phyloP scores from a whole-genome alignment of 2,329 filamentous ascomycete genomes.

The Ascochyta lentis region DNA sequence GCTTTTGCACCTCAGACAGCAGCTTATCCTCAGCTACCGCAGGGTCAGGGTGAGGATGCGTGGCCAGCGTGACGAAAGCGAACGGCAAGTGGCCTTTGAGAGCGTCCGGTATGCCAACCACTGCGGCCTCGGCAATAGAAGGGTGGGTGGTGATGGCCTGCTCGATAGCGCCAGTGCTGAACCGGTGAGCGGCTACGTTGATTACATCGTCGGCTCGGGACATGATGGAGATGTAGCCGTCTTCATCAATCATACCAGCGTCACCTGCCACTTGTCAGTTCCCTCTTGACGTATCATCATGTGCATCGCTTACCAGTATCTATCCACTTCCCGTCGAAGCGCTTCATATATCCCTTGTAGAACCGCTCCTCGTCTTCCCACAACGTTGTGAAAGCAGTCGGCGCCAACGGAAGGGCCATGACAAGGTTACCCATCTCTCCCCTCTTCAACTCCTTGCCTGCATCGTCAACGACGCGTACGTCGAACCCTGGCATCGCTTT shows the following conservation, averaged over 20 bases:
- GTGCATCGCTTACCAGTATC: constrained; percentile 67
- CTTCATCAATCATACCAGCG: constrained; percentile 81
- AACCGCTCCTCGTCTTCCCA: constrained; percentile 89
- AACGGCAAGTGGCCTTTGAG: constrained; percentile 93
- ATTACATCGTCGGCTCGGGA: constrained; percentile 81
- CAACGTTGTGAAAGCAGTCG: constrained; percentile 83
- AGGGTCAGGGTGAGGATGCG: constrained; percentile 59
- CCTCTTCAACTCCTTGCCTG: constrained; percentile 71
- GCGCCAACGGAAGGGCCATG: constrained; percentile 79
- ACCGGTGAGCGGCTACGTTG: constrained; percentile 91
- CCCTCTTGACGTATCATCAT: not conserved
- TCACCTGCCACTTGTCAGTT: constrained; percentile 60
- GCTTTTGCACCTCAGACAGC: constrained; percentile 70
- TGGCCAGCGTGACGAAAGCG: constrained; percentile 76
- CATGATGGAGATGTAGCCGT: constrained; percentile 71
- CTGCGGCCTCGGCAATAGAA: constrained; percentile 79
- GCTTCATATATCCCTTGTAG: constrained; percentile 81
- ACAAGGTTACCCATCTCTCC: constrained; percentile 93
- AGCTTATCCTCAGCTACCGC: constrained; percentile 59
- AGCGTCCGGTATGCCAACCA: constrained; percentile 83
- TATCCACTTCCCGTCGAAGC: constrained; percentile 82
- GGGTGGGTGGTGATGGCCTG: constrained; percentile 87
- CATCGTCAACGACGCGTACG: constrained; percentile 81
- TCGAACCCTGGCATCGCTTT: constrained; percentile 94
- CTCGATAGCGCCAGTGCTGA: constrained; percentile 90